Evolutionary conservation across 108 stramenopile species (phyloP).

Genomic region (Cyclostephanos tholiformis): DNA sequence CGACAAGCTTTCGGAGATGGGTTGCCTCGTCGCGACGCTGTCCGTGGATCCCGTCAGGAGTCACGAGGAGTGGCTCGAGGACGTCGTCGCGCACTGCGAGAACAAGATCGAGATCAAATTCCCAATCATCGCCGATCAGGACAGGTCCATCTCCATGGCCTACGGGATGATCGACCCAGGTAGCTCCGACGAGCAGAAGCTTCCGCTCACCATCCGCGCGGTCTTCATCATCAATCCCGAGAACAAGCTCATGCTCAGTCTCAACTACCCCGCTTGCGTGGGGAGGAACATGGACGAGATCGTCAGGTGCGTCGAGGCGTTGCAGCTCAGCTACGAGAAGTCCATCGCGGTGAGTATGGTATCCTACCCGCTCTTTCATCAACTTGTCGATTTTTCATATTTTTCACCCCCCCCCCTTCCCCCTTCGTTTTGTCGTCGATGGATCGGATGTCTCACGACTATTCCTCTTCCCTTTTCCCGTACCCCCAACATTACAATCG

Average conservation of each 20-base stretch:
- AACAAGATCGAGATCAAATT: constrained; percentile 70
- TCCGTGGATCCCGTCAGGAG: constrained; percentile 74
- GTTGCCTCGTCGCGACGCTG: constrained; percentile 69
- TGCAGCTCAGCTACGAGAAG: constrained; percentile 68
- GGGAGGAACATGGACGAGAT: constrained; percentile 89
- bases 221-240: constrained; percentile 85
- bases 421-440: no score
- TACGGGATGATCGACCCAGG: constrained; percentile 79
- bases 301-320: constrained; percentile 71
- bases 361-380: neutral
- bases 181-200: constrained; percentile 51
- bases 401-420: no score
- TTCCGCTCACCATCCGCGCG: constrained; percentile 77
- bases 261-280: constrained; percentile 84
- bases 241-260: constrained; percentile 74
- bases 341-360: constrained; percentile 37
- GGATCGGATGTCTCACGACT: no score
- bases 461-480: neutral
- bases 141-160: constrained; percentile 62
- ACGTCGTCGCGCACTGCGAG: constrained; percentile 76
- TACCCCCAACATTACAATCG: no score
- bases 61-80: constrained; percentile 77
- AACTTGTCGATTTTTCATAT: no score
- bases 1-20: constrained; percentile 61
- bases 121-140: constrained; percentile 82